These are phyloP conservation scores for Metschnikowia baotianmanensis DNA, from an alignment of 805 yeast genomes.

Conservation along the genomic window DNA sequence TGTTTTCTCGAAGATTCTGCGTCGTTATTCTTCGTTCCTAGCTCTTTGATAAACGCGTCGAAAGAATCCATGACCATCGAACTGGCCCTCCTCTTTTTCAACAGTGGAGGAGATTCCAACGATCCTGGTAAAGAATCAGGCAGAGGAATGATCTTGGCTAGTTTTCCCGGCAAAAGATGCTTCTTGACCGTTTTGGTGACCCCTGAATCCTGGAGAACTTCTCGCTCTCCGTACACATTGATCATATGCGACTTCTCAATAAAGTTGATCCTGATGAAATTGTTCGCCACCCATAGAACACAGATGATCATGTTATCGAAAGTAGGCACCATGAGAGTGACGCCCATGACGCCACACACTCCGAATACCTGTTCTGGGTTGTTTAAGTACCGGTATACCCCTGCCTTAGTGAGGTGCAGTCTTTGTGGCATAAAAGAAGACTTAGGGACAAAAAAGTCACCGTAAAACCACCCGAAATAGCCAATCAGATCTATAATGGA, in stretches of 20 bases:
- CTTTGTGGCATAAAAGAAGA: conserved; percentile 34
- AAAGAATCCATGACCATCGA: conserved; percentile 44
- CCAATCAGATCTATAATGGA: conserved; percentile 73
- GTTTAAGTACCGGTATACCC: conserved; percentile 77
- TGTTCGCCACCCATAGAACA: conserved; percentile 58
- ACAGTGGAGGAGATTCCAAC: background rate
- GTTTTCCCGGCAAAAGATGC: conserved; percentile 40
- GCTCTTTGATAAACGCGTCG: conserved; percentile 45
- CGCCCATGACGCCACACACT: conserved; percentile 78
- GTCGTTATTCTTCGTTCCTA: conserved; percentile 19
- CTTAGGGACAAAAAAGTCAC: conserved; percentile 73
- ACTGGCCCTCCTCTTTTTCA: conserved; percentile 22
- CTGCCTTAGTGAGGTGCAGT: conserved; percentile 64
- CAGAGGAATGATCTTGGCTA: conserved; percentile 28
- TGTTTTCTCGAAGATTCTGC: conserved; percentile 34
- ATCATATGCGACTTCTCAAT: conserved; percentile 79
- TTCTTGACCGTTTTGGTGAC: conserved; percentile 44
- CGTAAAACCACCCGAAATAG: conserved; percentile 87
- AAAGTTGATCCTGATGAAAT: conserved; percentile 64
- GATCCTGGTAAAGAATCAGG: too few species aligned
- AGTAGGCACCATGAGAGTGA: conserved; percentile 56
- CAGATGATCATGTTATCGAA: conserved; percentile 52
- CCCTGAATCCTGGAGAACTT: conserved; percentile 52
- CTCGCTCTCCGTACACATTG: conserved; percentile 66
- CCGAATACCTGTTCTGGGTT: conserved; percentile 82